Evolutionary conservation across 352 stramenopile species (phyloP), one percentile per base, ranked within the genome.

Genomic region (Pythium biforme): DNA sequence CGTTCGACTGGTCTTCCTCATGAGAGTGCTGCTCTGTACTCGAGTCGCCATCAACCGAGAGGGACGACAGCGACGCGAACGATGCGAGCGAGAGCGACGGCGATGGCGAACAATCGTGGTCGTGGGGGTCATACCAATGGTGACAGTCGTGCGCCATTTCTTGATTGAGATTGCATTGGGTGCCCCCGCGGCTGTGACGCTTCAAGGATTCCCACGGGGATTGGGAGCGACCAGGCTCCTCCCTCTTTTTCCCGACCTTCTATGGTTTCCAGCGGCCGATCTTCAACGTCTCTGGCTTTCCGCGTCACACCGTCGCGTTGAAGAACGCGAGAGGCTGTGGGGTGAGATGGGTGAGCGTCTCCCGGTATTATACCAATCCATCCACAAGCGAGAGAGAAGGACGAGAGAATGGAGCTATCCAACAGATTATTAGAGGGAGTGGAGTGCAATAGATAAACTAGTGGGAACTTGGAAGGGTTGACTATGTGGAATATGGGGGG

Each of bases 401-500:
- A 40, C 3, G 25, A 23, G 8, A 23, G 39, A 39, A n/a, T 29
- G 26, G 12, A 29, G 33, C 3, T 34, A 48, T 27, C 43, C 19
- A 34, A 26, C 25, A 65, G 41, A 56, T 52, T 51, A 59, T 25
- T 33, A 33, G 29, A 11, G 34, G 14, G 34, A 11, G 34, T 40
- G 37, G 48, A 50, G 50, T 59, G 47, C 58, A 59, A 65, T 65
- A 65, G 58, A 65, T 65, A 65, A 65, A 27, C 25, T 31, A 46
- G 57, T 46, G 26, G 11, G 39, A 43, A 40, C 8, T 40, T 40
- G 6, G 34, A 19, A 40, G 34, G 4, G n/a, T n/a, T n/a, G n/a
- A n/a, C n/a, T n/a, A n/a, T n/a, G n/a, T n/a, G n/a, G n/a, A n/a
- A n/a, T n/a, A n/a, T n/a, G 34, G 8, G 12, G 12, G 34, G 34